A percentile compares a stretch with the other conserved stretches of the same genome.
phyloP scores from a whole-genome alignment of 176 grass and related monocot genomes.

The Ananas comosus region DNA sequence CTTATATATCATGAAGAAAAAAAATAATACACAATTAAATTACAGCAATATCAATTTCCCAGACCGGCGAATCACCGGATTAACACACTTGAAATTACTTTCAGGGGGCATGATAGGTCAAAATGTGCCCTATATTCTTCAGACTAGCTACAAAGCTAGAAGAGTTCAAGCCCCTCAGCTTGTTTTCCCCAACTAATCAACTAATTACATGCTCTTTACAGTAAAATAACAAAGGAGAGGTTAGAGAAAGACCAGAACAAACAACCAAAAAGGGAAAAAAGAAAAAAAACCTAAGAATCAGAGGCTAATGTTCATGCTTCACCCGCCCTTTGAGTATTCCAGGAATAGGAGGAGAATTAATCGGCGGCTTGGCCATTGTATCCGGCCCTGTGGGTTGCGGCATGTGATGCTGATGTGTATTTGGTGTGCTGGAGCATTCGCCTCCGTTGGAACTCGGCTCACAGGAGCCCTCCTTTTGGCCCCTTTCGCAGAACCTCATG shows the following conservation, averaged over 20 bases:
- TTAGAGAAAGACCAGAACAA: constrained; percentile 5
- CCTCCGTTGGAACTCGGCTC: constrained; percentile 36
- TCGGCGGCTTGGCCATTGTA: constrained; percentile 39
- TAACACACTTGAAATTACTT: too few relatives aligned
- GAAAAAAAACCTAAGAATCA: not conserved
- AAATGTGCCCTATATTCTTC: constrained; percentile 22
- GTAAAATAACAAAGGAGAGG: not conserved
- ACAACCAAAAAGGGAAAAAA: constrained; percentile 3
- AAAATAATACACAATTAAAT: constrained; percentile 27
- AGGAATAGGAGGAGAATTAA: constrained; percentile 59
- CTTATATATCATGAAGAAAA: not conserved
- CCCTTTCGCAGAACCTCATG: constrained; percentile 51
- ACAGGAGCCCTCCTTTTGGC: constrained; percentile 23
- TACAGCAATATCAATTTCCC: not conserved
- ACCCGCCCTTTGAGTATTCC: constrained; percentile 83
- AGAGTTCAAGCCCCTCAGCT: constrained; percentile 6
- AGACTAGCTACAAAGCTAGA: constrained; percentile 16
- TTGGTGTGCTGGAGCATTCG: constrained; percentile 52
- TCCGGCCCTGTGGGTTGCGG: constrained; percentile 38
- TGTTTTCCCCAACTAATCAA: constrained; percentile 28
- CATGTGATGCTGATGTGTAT: constrained; percentile 36
- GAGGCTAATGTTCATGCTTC: constrained; percentile 75
- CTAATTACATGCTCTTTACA: constrained; percentile 65
- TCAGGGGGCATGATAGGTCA: not conserved
- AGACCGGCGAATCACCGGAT: constrained; percentile 6